Conservation (phyloP, 2,329 filamentous ascomycete genomes). For the Diaporthe sp. region DNA sequence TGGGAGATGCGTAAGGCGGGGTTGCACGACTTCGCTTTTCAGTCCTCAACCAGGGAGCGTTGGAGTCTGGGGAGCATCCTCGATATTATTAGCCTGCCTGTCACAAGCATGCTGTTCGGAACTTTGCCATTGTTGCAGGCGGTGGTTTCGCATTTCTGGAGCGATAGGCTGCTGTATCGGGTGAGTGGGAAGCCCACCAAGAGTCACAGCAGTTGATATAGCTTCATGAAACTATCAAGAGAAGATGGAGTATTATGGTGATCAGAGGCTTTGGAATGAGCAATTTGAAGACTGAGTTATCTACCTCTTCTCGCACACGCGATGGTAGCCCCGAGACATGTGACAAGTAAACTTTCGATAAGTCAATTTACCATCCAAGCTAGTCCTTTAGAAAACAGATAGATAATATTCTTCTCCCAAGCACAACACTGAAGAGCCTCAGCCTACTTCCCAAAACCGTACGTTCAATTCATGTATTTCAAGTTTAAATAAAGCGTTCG, state of each 20-base stretch:
- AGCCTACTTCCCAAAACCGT: background rate
- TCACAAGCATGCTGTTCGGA: slow-evolving; percentile 8
- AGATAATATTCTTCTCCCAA: background rate
- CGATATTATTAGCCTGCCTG: background rate
- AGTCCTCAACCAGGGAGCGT: background rate
- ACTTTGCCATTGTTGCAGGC: slow-evolving; percentile 25
- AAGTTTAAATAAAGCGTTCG: background rate
- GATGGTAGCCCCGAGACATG: background rate
- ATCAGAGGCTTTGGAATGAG: background rate
- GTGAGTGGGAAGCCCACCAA: slow-evolving; percentile 19
- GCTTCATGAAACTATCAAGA: background rate
- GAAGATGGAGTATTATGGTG: background rate
- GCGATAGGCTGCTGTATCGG: slow-evolving; percentile 8
- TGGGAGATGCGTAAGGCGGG: slow-evolving; percentile 28
- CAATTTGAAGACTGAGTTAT: background rate
- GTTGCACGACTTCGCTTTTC: slow-evolving; percentile 11
- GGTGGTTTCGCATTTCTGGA: slow-evolving; percentile 14
- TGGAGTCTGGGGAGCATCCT: slow-evolving; percentile 5
- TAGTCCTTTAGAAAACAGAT: background rate
- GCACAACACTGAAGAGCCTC: background rate
- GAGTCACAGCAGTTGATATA: background rate
- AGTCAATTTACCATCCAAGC: too few species aligned
- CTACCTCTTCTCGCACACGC: background rate
- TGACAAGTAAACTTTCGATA: background rate
- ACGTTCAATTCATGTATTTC: background rate